Percentiles rank a stretch among this genome's conserved stretches.
Evolutionary conservation across 2,329 filamentous ascomycete genomes (phyloP).

Genomic region (Neoscytalidium dimidiatum): DNA sequence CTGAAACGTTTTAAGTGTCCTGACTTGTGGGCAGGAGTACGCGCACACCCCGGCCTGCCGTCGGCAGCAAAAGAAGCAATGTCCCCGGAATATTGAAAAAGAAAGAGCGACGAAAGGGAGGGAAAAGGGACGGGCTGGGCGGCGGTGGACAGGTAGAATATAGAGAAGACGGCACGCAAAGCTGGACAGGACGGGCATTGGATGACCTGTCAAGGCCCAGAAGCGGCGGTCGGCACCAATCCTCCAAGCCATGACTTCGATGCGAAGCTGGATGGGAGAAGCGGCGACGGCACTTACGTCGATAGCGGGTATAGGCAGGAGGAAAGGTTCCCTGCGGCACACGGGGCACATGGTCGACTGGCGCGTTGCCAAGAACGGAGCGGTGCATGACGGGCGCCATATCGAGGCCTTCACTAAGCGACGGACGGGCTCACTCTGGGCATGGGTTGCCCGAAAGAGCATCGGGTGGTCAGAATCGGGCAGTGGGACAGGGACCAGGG

Average conservation of each 20-base stretch:
- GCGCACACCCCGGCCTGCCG: conserved; percentile 4
- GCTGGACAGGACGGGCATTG: neutral
- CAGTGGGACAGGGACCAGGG: neutral
- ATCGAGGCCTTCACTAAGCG: neutral
- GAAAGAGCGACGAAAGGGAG: neutral
- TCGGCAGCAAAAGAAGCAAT: neutral
- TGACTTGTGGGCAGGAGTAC: conserved; percentile 11
- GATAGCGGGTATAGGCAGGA: neutral
- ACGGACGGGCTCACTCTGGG: neutral
- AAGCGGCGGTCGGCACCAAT: neutral
- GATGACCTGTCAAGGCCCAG: neutral
- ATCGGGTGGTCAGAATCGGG: neutral
- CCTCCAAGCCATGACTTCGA: neutral
- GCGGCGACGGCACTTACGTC: neutral
- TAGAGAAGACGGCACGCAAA: neutral
- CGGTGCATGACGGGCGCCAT: neutral
- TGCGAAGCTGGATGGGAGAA: neutral
- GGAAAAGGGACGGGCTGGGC: neutral
- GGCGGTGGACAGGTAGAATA: neutral
- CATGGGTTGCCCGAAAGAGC: neutral
- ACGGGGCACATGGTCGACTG: neutral
- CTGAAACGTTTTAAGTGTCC: conserved; percentile 17
- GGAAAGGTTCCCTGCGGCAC: neutral
- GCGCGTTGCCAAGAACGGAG: neutral
- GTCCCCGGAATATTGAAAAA: neutral